Percentiles rank a stretch among this genome's conserved stretches.
phyloP scores from a whole-genome alignment of 306 rosid species.

The Medicago ruthenica region DNA sequence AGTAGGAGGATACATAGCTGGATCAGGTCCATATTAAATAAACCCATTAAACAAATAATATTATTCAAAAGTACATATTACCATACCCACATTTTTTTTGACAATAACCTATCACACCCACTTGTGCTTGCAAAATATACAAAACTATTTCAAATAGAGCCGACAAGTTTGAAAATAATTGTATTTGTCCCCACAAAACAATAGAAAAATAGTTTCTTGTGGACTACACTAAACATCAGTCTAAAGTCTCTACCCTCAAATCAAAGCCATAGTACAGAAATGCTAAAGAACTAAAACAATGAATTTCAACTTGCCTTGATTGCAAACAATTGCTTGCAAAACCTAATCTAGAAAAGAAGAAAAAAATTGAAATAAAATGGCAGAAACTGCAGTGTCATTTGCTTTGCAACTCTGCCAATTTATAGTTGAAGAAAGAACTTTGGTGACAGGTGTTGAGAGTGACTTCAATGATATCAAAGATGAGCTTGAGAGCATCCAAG shows the following conservation, averaged over 20 bases:
- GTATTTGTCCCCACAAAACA: background rate
- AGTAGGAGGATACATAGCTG: too few relatives aligned
- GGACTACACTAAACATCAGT: background rate
- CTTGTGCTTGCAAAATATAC: background rate
- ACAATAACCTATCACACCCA: background rate
- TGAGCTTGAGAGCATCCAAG: constrained; percentile 22
- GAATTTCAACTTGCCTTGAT: background rate
- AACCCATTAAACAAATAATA: too few relatives aligned
- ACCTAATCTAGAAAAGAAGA: too few relatives aligned
- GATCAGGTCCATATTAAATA: too few relatives aligned
- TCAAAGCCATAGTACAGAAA: background rate
- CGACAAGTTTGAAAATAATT: background rate
- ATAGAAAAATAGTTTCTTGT: background rate
- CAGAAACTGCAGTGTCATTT: background rate
- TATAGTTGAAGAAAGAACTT: background rate
- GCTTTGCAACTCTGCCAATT: background rate
- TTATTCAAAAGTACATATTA: too few relatives aligned
- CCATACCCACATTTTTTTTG: too few relatives aligned
- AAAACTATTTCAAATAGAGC: background rate
- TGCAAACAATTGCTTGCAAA: background rate
- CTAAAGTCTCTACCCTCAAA: background rate
- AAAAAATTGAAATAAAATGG: background rate
- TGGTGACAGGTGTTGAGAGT: background rate
- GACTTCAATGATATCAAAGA: constrained; percentile 23
- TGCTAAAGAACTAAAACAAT: background rate